Conservation (phyloP, 140 eudicot genomes). For the Flaveria floridana region DNA sequence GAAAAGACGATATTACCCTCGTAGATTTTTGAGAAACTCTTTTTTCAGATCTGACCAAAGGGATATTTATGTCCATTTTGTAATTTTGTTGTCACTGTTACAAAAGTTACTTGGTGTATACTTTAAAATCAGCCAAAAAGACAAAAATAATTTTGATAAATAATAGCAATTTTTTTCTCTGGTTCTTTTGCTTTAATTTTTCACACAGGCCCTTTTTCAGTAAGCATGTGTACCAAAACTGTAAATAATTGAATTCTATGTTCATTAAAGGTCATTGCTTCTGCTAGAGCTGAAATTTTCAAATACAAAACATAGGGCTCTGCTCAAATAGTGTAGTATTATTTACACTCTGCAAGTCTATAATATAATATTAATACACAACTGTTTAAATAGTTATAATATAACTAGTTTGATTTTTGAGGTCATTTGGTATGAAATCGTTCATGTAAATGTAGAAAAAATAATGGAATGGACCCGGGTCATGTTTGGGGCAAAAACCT, state of each 20-base stretch:
- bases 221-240: constrained; percentile 20
- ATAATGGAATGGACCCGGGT: no score
- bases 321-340: not conserved
- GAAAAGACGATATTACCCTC: constrained; percentile 32
- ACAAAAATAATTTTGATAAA: not conserved
- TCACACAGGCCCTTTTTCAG: constrained; percentile 29
- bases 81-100: not conserved
- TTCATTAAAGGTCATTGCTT: constrained; percentile 16
- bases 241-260: constrained; percentile 21
- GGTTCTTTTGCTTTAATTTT: constrained; percentile 13
- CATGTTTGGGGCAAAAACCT: no score
- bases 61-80: not conserved
- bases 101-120: not conserved
- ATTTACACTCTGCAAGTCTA: not conserved
- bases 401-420: no score
- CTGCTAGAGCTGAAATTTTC: not conserved
- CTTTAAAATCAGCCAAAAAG: not conserved
- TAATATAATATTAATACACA: not conserved
- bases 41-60: not conserved
- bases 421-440: not conserved
- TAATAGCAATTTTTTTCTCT: not conserved
- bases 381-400: not conserved
- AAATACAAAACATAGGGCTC: not conserved
- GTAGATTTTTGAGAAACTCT: not conserved
- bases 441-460: no score